phyloP scores from a whole-genome alignment of 345 rosid genomes.

The Melaleuca quinquenervia region DNA sequence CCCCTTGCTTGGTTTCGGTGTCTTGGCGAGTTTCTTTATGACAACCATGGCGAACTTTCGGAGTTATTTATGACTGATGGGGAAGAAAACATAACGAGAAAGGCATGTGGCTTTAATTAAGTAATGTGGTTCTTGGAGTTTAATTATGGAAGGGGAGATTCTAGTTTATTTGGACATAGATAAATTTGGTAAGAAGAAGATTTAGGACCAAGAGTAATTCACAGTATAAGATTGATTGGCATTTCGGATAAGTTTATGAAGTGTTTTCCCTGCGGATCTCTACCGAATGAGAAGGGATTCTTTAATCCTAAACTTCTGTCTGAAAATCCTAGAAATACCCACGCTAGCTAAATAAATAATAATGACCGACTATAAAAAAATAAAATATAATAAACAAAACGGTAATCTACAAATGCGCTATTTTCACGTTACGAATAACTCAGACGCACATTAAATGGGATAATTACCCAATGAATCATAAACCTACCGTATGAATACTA shows the following conservation, averaged over 20 bases:
- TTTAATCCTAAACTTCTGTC: neutral
- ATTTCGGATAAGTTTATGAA: neutral
- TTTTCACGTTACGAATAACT: neutral
- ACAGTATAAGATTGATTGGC: neutral
- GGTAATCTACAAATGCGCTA: neutral
- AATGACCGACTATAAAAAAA: neutral
- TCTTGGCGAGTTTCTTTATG: neutral
- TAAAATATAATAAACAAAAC: neutral
- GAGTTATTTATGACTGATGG: neutral
- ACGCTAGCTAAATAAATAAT: neutral
- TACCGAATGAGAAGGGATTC: neutral
- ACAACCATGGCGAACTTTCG: neutral
- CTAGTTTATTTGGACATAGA: neutral
- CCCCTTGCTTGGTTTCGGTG: constrained; percentile 2
- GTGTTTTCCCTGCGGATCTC: neutral
- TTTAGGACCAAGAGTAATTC: neutral
- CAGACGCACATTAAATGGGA: neutral
- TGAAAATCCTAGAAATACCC: neutral
- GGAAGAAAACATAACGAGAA: neutral
- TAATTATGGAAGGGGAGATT: neutral
- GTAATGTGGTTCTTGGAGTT: neutral
- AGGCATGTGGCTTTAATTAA: neutral
- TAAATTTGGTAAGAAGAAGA: neutral
- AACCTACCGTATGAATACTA: too few species aligned
- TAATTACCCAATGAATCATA: neutral